Evolutionary conservation across 2,329 filamentous ascomycete species (phyloP), one percentile per base, ranked within the genome.

Genomic region (Hypoxylon sp.): DNA sequence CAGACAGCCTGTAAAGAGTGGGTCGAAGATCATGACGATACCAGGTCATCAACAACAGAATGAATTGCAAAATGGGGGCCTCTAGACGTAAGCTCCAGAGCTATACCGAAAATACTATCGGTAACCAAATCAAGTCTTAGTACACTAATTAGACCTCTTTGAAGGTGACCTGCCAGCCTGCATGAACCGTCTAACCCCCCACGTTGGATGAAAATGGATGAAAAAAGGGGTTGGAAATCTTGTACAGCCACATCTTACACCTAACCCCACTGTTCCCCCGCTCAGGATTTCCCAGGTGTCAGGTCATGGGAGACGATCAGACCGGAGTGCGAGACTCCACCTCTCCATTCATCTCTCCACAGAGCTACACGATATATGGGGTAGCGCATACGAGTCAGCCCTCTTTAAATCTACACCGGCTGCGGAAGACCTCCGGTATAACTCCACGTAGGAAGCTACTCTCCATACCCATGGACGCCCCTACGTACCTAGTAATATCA

Each of bases 321-420:
- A 2, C 39, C 26, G 33, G 44, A 47, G 51, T 46, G n/a, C 24
- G 31, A 9, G 26, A 58, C 59, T 55, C 67, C 64, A 53, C 52
- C 51, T 47, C 64, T 53, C 67, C 64, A 60, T 55, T 64, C 64
- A 53, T 48, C 51, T 47, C 64, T 53, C 67, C 64, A 60, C 59
- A 67, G 13, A 57, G 51, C 48, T 57, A 54, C 57, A 39, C 46
- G 60, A 59, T 59, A 52, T 61, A 69, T 26, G 58, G 58, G 62
- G 53, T 66, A 66, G 52, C 44, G 24, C 14, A 29, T 10, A 42
- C 44, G 17, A 54, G 42, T 35, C 46, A 33, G 8, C 50, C 6
- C 48, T 54, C 13, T 48, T 22, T 44, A 39, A 47, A 52, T 54
- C 22, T 22, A 55, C 33, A 46, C 26, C 53, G 51, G 46, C 50